Percentiles rank a stretch among this genome's conserved stretches.
Conservation (phyloP, 2,329 filamentous ascomycete species). For the Fusarium mundagurra region DNA sequence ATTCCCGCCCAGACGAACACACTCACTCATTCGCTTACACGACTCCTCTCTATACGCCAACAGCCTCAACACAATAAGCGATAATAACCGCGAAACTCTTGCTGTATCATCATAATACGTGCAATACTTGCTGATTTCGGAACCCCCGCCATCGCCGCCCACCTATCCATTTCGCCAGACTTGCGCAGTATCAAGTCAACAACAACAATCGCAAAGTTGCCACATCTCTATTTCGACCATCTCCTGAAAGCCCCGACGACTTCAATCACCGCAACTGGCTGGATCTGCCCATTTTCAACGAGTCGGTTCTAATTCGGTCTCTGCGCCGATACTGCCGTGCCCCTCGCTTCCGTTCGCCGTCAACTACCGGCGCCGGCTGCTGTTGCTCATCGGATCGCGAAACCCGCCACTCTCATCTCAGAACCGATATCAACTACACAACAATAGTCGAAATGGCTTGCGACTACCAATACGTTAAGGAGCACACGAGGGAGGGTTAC, state of each 20-base stretch:
- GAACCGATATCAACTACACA: neutral
- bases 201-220: slow-evolving; percentile 8
- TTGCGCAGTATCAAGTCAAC: slow-evolving; percentile 6
- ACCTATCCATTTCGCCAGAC: slow-evolving; percentile 15
- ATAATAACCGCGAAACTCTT: slow-evolving; percentile 13
- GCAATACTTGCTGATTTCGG: slow-evolving; percentile 16
- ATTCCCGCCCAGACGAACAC: neutral
- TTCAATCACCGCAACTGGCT: neutral
- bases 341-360: slow-evolving; percentile 28
- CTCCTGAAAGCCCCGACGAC: neutral
- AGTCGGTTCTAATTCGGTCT: slow-evolving; percentile 27
- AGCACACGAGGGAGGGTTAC: slow-evolving; percentile 57
- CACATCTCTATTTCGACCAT: slow-evolving; percentile 9
- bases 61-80: neutral
- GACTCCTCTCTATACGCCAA: neutral
- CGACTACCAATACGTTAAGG: slow-evolving; percentile 49
- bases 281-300: neutral
- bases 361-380: slow-evolving; percentile 34
- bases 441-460: slow-evolving; percentile 36
- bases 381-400: slow-evolving; percentile 24
- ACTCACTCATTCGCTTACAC: neutral
- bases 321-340: slow-evolving; percentile 26
- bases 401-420: slow-evolving; percentile 18
- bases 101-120: slow-evolving; percentile 20
- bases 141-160: slow-evolving; percentile 26